These are phyloP conservation scores for Sugiyamaella japonica DNA, from an alignment of 1,139 yeast species.

Conservation along the genomic window DNA sequence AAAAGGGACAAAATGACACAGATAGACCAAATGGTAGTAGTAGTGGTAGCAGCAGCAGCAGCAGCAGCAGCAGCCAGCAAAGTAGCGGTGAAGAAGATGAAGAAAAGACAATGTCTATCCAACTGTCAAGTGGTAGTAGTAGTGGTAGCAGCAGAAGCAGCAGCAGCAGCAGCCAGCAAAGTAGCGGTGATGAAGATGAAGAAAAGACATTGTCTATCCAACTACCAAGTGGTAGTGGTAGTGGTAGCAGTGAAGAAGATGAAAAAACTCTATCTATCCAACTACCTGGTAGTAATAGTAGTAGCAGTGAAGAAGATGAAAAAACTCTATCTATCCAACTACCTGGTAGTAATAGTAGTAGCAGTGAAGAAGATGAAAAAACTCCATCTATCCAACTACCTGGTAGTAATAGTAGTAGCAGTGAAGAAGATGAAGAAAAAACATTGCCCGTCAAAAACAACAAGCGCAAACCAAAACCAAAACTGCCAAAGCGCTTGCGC, in stretches of 20 bases:
- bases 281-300: background rate
- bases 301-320: background rate
- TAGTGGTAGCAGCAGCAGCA: background rate
- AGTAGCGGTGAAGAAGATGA: background rate
- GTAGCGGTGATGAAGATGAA: background rate
- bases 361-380: background rate
- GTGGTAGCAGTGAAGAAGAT: background rate
- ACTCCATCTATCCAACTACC: too few relatives aligned
- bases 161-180: background rate
- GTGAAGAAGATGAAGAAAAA: background rate
- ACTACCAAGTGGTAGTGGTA: too few relatives aligned
- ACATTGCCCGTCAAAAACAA: background rate
- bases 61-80: background rate
- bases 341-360: too few relatives aligned
- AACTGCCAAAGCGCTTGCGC: slow-evolving; percentile 30
- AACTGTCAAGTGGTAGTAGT: background rate
- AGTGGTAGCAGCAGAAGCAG: background rate
- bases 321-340: too few relatives aligned
- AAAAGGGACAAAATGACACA: background rate
- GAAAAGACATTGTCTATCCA: too few relatives aligned
- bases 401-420: too few relatives aligned
- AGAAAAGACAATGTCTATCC: background rate
- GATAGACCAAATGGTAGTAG: background rate
- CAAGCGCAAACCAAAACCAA: slow-evolving; percentile 29
- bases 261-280: too few relatives aligned